Conservation (phyloP, 2,329 filamentous ascomycete genomes). For the Diaporthe sp. region DNA sequence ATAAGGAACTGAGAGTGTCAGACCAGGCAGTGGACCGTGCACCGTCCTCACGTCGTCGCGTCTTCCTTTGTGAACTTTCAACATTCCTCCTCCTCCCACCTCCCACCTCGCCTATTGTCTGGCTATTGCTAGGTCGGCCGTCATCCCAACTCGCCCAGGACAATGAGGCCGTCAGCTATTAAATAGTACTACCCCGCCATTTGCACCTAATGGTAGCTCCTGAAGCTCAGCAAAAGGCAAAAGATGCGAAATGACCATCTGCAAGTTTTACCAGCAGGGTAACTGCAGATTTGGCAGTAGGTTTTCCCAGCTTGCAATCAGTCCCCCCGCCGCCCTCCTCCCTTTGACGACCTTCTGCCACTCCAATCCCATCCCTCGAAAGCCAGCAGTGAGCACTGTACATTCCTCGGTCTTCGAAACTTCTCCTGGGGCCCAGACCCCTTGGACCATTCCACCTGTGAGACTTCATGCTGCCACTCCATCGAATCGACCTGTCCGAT, state of each 20-base stretch:
- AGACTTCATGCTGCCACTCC: neutral
- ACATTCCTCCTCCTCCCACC: constrained; percentile 5
- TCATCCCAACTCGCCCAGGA: constrained; percentile 22
- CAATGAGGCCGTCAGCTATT: constrained; percentile 4
- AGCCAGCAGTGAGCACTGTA: neutral
- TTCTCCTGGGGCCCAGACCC: neutral
- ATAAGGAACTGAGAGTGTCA: neutral
- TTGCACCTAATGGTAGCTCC: constrained; percentile 17
- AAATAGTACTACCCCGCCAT: constrained; percentile 23
- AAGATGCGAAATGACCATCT: constrained; percentile 50
- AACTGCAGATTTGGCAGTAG: constrained; percentile 67
- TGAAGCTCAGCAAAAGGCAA: constrained; percentile 21
- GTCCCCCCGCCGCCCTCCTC: neutral
- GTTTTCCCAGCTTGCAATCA: constrained; percentile 44
- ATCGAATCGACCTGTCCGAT: neutral
- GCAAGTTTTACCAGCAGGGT: constrained; percentile 65
- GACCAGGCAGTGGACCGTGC: constrained; percentile 2
- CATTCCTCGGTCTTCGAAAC: neutral
- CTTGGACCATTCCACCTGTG: neutral
- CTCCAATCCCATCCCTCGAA: neutral
- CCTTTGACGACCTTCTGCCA: neutral
- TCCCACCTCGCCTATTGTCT: constrained; percentile 1
- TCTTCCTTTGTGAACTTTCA: constrained; percentile 28
- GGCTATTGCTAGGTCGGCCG: neutral
- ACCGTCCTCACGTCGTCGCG: constrained; percentile 33